phyloP scores from a whole-genome alignment of 495 filamentous ascomycete species.

The Parachaetomium inaequale region DNA sequence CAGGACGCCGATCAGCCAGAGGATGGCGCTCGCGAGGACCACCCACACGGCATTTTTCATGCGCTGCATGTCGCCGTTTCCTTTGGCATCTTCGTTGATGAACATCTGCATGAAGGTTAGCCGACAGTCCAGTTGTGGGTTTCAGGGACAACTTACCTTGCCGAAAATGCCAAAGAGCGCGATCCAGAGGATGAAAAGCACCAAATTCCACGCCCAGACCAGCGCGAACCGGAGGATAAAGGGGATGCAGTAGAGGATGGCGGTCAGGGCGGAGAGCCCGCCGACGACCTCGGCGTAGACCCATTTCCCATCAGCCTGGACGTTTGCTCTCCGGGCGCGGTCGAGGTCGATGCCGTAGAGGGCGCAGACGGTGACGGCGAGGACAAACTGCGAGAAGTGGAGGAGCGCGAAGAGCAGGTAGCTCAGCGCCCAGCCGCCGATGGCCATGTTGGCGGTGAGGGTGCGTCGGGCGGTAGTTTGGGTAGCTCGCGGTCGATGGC shows the following conservation, averaged over 20 bases:
- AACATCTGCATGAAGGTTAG: conserved; percentile 52
- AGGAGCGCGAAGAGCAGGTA: conserved; percentile 50
- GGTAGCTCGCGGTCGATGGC: too few species aligned
- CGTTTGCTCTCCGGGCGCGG: conserved; percentile 48
- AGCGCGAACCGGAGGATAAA: conserved; percentile 52
- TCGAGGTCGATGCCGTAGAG: conserved; percentile 74
- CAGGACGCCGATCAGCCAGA: conserved; percentile 63
- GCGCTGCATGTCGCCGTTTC: conserved; percentile 56
- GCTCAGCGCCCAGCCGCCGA: conserved; percentile 33
- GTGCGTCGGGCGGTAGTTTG: too few species aligned
- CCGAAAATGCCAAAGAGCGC: conserved; percentile 80
- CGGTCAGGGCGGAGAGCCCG: conserved; percentile 57
- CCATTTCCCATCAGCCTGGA: conserved; percentile 63
- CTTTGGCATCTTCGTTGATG: conserved; percentile 61
- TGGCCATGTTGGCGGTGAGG: conserved; percentile 31
- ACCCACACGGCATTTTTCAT: conserved; percentile 90
- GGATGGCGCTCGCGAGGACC: conserved; percentile 64
- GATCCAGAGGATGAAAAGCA: conserved; percentile 74
- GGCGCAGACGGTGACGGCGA: conserved; percentile 70
- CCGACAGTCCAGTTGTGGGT: background rate
- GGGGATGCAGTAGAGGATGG: conserved; percentile 60
- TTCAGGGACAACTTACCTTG: conserved; percentile 27
- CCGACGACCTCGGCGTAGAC: conserved; percentile 68
- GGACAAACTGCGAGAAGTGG: conserved; percentile 67
- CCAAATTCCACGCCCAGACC: conserved; percentile 63